Evolutionary conservation across 495 filamentous ascomycete genomes (phyloP).

Genomic region (Aspergillus wentii): DNA sequence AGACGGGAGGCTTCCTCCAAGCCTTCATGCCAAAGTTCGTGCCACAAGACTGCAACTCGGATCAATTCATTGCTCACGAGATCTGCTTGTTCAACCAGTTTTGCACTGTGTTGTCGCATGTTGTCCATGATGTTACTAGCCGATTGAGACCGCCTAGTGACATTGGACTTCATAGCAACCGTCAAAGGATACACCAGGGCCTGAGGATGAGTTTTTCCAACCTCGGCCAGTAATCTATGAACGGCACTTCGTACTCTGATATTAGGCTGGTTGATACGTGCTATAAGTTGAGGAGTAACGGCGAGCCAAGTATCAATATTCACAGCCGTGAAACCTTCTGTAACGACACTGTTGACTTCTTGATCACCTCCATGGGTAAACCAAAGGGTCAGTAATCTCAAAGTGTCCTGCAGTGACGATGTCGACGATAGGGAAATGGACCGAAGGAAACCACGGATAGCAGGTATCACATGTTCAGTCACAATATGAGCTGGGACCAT

Average conservation of each 20-base stretch:
- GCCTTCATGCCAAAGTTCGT: slow-evolving; percentile 98
- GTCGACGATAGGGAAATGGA: slow-evolving; percentile 88
- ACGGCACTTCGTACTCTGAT: slow-evolving; percentile 78
- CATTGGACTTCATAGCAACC: slow-evolving; percentile 93
- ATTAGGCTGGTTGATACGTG: slow-evolving; percentile 94
- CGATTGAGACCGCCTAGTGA: slow-evolving; percentile 71
- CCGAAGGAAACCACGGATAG: slow-evolving; percentile 89
- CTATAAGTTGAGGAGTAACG: slow-evolving; percentile 95
- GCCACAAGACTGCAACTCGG: slow-evolving; percentile 93
- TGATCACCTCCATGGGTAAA: slow-evolving; percentile 85
- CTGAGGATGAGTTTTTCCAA: slow-evolving; percentile 91
- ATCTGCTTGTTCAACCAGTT: slow-evolving; percentile 90
- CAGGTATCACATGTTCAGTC: slow-evolving; percentile 86
- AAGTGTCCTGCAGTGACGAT: slow-evolving; percentile 91
- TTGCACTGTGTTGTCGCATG: slow-evolving; percentile 93
- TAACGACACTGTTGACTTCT: slow-evolving; percentile 83
- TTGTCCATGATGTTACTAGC: slow-evolving; percentile 93
- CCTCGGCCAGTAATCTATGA: slow-evolving; percentile 83
- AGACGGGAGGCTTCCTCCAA: slow-evolving; percentile 92
- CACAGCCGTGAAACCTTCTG: slow-evolving; percentile 82
- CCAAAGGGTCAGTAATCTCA: slow-evolving; percentile 91
- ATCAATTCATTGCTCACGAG: slow-evolving; percentile 92
- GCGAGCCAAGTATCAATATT: slow-evolving; percentile 98
- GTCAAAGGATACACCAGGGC: slow-evolving; percentile 99
- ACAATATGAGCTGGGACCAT: slow-evolving; percentile 59